Percentiles rank a stretch among this genome's conserved stretches.
Evolutionary conservation across 306 rosid species (phyloP).

Genomic region (Dryas octopetala): DNA sequence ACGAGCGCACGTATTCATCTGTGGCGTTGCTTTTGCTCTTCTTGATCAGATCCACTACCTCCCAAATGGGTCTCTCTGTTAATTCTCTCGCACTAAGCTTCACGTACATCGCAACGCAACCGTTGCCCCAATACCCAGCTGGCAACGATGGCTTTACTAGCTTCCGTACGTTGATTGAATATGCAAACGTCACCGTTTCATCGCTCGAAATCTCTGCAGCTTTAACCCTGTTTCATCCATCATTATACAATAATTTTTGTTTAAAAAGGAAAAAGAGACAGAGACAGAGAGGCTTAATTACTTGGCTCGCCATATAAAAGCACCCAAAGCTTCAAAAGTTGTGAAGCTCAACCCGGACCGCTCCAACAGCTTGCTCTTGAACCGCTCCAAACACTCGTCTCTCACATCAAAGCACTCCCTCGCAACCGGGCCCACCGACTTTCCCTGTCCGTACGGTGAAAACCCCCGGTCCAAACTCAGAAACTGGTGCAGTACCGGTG

Average conservation of each 20-base stretch:
- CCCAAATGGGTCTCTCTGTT: constrained; percentile 58
- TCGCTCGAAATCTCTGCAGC: constrained; percentile 39
- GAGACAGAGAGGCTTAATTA: constrained; percentile 27
- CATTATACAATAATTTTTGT: not conserved
- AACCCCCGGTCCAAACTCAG: constrained; percentile 46
- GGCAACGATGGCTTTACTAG: constrained; percentile 59
- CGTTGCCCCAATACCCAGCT: constrained; percentile 81
- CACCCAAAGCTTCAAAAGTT: constrained; percentile 81
- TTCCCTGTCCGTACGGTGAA: constrained; percentile 42
- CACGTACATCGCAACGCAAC: constrained; percentile 76
- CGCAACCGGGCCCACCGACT: constrained; percentile 34
- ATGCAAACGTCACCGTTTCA: constrained; percentile 69
- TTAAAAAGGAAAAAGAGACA: no score
- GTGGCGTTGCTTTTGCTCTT: constrained; percentile 67
- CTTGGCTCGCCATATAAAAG: constrained; percentile 93
- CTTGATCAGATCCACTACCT: constrained; percentile 63
- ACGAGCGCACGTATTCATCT: constrained; percentile 70
- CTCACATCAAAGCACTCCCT: constrained; percentile 56
- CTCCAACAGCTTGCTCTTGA: constrained; percentile 44
- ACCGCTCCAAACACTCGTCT: constrained; percentile 52
- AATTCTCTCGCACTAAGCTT: constrained; percentile 49
- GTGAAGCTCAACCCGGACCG: constrained; percentile 63
- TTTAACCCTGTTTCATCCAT: constrained; percentile 41
- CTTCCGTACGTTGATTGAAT: constrained; percentile 60
- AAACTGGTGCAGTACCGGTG: constrained; percentile 42